These are phyloP conservation scores for Conidiobolus incongruus DNA, from an alignment of 371 early-diverging fungal genomes.

Conservation along the genomic window DNA sequence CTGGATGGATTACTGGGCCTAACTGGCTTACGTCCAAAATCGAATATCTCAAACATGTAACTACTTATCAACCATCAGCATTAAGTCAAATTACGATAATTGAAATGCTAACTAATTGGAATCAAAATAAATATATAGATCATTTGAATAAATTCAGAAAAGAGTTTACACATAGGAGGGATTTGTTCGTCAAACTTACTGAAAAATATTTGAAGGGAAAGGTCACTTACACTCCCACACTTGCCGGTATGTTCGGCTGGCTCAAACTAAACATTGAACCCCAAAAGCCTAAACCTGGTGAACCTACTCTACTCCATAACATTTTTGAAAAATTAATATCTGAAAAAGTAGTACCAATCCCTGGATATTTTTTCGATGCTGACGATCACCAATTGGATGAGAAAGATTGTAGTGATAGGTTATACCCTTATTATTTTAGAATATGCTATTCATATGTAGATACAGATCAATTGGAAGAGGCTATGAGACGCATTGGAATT, in stretches of 20 bases:
- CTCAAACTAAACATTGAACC: conserved; percentile 14
- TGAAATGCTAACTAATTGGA: conserved; percentile 36
- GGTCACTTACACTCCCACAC: conserved; percentile 41
- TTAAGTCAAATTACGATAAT: conserved; percentile 35
- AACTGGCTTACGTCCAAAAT: conserved; percentile 33
- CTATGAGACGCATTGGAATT: background rate
- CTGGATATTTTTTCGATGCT: conserved; percentile 1
- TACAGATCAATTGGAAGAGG: background rate
- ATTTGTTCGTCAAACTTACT: conserved; percentile 25
- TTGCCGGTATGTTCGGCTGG: conserved; percentile 76
- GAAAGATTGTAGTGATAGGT: background rate
- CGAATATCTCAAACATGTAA: conserved; percentile 39
- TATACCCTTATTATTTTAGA: background rate
- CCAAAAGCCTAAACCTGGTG: background rate
- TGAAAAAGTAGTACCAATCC: background rate
- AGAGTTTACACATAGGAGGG: conserved; percentile 34
- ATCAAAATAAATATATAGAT: conserved; percentile 28
- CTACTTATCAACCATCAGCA: conserved; percentile 51
- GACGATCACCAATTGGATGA: background rate
- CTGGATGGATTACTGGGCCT: conserved; percentile 62
- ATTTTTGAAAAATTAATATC: background rate
- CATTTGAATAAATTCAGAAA: conserved; percentile 29
- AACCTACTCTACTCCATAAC: background rate
- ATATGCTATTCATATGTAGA: background rate
- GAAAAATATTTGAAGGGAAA: conserved; percentile 26